Percentiles rank a stretch among this genome's conserved stretches.
These are phyloP conservation scores for Candida taoyuanica DNA, from an alignment of 805 yeast species.

Conservation along the genomic window DNA sequence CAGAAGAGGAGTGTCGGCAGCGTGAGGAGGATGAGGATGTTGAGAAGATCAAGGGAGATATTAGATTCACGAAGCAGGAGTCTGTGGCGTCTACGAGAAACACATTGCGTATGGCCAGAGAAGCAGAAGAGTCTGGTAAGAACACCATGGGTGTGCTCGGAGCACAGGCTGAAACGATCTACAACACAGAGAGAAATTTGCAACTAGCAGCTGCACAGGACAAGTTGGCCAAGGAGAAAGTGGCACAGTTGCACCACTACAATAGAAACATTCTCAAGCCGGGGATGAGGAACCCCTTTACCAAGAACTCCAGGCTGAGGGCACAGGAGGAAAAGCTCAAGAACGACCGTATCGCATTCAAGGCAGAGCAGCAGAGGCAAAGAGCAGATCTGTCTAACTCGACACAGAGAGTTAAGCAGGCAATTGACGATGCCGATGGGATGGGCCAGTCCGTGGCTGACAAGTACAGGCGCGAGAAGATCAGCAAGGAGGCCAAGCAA, in stretches of 20 bases:
- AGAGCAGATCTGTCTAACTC: conserved; percentile 56
- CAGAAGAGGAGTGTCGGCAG: conserved; percentile 31
- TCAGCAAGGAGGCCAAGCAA: conserved; percentile 48
- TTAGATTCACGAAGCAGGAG: conserved; percentile 79
- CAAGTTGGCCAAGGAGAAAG: conserved; percentile 75
- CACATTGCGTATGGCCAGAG: conserved; percentile 65
- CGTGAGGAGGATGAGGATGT: conserved; percentile 81
- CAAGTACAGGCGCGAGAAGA: conserved; percentile 34
- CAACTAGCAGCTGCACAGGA: conserved; percentile 78
- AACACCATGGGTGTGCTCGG: conserved; percentile 92
- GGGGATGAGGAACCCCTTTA: conserved; percentile 82
- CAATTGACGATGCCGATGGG: conserved; percentile 42
- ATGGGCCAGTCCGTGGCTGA: conserved; percentile 30
- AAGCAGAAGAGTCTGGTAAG: conserved; percentile 68
- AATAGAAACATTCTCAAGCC: conserved; percentile 82
- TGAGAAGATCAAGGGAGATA: conserved; percentile 77
- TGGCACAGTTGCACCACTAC: conserved; percentile 69
- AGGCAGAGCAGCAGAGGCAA: conserved; percentile 55
- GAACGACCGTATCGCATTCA: conserved; percentile 56
- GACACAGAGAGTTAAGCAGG: conserved; percentile 64
- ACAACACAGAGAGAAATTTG: conserved; percentile 72
- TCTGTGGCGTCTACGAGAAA: conserved; percentile 82
- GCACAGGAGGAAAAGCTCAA: conserved; percentile 70
- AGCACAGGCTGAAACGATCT: conserved; percentile 83
- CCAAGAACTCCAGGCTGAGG: conserved; percentile 67